Evolutionary conservation across 495 filamentous ascomycete genomes (phyloP).

Genomic region (Parathielavia appendiculata): DNA sequence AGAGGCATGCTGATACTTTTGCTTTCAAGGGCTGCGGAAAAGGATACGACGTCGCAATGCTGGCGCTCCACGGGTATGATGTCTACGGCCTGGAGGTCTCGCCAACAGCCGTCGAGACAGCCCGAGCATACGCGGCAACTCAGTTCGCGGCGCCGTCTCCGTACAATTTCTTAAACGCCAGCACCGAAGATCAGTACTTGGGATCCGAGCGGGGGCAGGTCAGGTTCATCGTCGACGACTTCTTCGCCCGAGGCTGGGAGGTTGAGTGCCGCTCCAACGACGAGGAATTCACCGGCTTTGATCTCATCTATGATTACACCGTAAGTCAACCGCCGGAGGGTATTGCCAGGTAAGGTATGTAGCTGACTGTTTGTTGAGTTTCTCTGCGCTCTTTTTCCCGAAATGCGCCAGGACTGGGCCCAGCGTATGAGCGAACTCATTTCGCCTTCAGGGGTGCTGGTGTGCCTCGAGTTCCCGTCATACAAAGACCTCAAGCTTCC

Average conservation of each 20-base stretch:
- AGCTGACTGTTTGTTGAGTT: constrained; percentile 46
- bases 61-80: constrained; percentile 65
- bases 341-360: neutral
- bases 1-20: too few relatives aligned
- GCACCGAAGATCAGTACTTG: neutral
- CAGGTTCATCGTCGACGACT: constrained; percentile 59
- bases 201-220: constrained; percentile 17
- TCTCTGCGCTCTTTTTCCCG: constrained; percentile 64
- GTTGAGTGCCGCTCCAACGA: constrained; percentile 30
- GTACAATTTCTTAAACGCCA: constrained; percentile 38
- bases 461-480: constrained; percentile 74
- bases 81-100: constrained; percentile 67
- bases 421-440: constrained; percentile 59
- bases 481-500: constrained; percentile 56
- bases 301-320: constrained; percentile 77
- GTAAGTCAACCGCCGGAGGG: constrained; percentile 37
- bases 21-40: constrained; percentile 56
- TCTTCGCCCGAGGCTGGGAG: constrained; percentile 63
- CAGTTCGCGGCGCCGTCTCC: constrained; percentile 20
- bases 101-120: constrained; percentile 49
- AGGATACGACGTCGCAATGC: constrained; percentile 65
- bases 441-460: constrained; percentile 52
- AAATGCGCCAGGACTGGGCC: constrained; percentile 62
- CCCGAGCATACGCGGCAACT: constrained; percentile 33
- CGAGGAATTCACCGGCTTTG: constrained; percentile 48